Conservation (phyloP, 2,329 filamentous ascomycete genomes). For the Penicillium sp. region DNA sequence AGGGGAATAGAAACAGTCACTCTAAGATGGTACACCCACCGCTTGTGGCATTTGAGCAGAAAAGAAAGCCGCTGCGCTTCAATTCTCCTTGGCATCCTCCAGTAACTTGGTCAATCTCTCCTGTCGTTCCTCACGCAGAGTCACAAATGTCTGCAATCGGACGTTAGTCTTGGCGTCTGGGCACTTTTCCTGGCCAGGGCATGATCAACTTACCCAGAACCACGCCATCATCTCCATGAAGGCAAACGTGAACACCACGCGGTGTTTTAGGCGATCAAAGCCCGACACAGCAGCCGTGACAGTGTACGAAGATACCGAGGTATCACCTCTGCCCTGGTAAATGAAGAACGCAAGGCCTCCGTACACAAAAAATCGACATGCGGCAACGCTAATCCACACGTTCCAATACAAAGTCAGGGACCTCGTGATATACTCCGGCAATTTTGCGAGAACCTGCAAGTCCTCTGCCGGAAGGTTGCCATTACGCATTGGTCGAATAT, state of each 20-base stretch:
- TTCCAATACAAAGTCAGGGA: slow-evolving; percentile 37
- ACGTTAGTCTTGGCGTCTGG: not conserved
- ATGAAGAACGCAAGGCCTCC: slow-evolving; percentile 40
- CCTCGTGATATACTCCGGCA: slow-evolving; percentile 26
- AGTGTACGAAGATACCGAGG: slow-evolving; percentile 21
- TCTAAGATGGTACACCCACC: too few species aligned
- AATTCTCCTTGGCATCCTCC: slow-evolving; percentile 16
- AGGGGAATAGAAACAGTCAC: too few species aligned
- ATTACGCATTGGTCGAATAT: slow-evolving; percentile 26
- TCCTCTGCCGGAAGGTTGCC: slow-evolving; percentile 24
- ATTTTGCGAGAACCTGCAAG: slow-evolving; percentile 18
- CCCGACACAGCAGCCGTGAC: slow-evolving; percentile 30
- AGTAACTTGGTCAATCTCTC: slow-evolving; percentile 26
- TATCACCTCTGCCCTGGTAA: slow-evolving; percentile 30
- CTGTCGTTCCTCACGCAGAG: slow-evolving; percentile 39
- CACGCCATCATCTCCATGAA: slow-evolving; percentile 81
- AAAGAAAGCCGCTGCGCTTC: not conserved
- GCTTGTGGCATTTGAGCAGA: too few species aligned
- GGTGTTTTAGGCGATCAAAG: slow-evolving; percentile 73
- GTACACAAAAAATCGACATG: slow-evolving; percentile 36
- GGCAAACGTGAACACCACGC: slow-evolving; percentile 77
- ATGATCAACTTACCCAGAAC: slow-evolving; percentile 68
- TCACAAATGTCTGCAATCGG: slow-evolving; percentile 33
- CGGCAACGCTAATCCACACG: slow-evolving; percentile 39
- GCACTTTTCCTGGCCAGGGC: too few species aligned